Evolutionary conservation across 768 basidiomycete genomes (phyloP), one percentile per base, ranked within the genome.

Genomic region (Russula sp.): DNA sequence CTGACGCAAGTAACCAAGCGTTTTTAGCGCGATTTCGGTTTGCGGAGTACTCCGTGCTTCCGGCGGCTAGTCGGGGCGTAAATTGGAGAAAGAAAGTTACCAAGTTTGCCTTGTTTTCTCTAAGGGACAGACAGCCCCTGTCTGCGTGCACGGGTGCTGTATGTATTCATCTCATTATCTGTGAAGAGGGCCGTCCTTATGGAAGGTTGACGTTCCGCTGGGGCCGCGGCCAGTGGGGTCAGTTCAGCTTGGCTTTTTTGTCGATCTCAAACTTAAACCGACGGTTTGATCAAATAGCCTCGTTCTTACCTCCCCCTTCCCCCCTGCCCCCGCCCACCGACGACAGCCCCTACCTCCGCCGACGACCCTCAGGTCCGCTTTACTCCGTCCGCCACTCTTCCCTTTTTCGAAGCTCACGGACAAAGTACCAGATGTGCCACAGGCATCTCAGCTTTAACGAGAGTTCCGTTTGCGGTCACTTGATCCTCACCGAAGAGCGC

Each of bases 381-480:
- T 57, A n/a, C 14, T 22, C 56, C 27, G 2, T 27, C 44, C 49
- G 37, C 22, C 27, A 11, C 45, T 11, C 37, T 42, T 40, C 16
- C 48, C 49, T 7, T 62, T 54, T 51, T 54, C 52, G 51, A 61
- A 48, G 47, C 67, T 49, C 7, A 63, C 42, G 37, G 16, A 50
- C 40, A 55, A 67, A 40, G 14, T 39, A 20, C 4, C 16, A 71
- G 68, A 89, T 89, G 87, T 89, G 87, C 76, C 82, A 84, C 72
- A 80, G 85, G 66, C 77, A 75, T 56, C 80, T 88, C 69, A 77
- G 74, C 67, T 82, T 87, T 72, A 73, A 71, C 61, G 79, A 76
- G 69, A 80, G 77, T 66, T 71, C 69, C 37, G 72, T 45, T n/a
- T 89, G 88, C 75, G 76, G 76, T n/a, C 86, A 88, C 71, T 74